Evolutionary conservation across 805 yeast species (phyloP), one percentile per base, ranked within the genome.

Genomic region (Candida easanensis): DNA sequence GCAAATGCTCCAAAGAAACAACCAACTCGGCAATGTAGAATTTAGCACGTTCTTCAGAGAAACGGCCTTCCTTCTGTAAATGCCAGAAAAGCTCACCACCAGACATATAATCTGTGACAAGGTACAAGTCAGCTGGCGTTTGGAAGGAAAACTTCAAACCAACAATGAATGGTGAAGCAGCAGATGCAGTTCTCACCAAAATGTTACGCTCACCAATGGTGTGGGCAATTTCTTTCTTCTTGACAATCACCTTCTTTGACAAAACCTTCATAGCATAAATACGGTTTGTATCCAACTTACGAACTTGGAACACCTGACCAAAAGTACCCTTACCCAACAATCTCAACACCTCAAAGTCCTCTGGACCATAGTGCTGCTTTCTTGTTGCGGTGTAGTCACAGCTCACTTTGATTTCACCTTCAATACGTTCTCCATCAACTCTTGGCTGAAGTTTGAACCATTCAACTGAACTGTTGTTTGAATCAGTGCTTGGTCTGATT

Each of bases 41-140:
- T 69, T 88, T 91, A 44, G 99, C 97, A 44, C 98, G 76, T 44
- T 84, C 91, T 70, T 93, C 99, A 41, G 83, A 64, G 61, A 93
- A 93, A 52, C 97, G 77, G 34, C 97, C 97, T 64, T 93, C 98
- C 61, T 89, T 88, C 68, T 93, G 99, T 63, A 93, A 73, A 68
- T 93, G 96, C 95, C 95, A 89, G 62, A 88, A 88, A 52, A 93
- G 73, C 68, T 93, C 99, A 46, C 99, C 99, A 33, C 99, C 99
- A 36, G 93, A 82, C 98, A 93, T 91, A 68, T 86, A 93, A 68
- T 93, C 99, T 2, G 97, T 91, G 22, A 93, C 97, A 46, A 93
- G 72, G 62, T 90, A 93, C 49, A 93, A 73, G 66, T 93, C 98
- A 0, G 86, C 71, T 28, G 93, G 95, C 1, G 99, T 93, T 69